Percentiles rank a stretch among this genome's conserved stretches.
These are phyloP conservation scores for Mycosphaerella sp. DNA, from an alignment of 2,329 filamentous ascomycete species.

Conservation along the genomic window DNA sequence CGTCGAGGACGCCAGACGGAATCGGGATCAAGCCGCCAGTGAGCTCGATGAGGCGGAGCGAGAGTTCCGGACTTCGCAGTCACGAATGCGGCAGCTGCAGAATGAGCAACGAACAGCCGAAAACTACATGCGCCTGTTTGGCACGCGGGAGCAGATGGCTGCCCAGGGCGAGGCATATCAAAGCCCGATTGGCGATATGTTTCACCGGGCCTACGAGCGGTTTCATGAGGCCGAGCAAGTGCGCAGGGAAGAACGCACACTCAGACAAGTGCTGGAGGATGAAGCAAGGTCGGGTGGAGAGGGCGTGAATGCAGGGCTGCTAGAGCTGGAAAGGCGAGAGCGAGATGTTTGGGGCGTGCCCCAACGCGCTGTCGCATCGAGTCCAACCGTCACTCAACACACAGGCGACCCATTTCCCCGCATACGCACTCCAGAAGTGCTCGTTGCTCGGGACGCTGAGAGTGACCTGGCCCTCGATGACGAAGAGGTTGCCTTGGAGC, in stretches of 20 bases:
- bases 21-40: conserved; percentile 30
- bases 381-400: not conserved
- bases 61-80: conserved; percentile 30
- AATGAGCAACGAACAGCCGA: conserved; percentile 33
- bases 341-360: conserved; percentile 32
- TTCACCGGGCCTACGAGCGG: conserved; percentile 39
- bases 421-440: not conserved
- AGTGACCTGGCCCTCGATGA: not conserved
- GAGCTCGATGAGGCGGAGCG: conserved; percentile 33
- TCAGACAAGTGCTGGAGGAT: conserved; percentile 30
- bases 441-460: not conserved
- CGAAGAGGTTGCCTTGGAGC: conserved; percentile 21
- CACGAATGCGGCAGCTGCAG: conserved; percentile 30
- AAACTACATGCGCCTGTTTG: conserved; percentile 40
- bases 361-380: not conserved
- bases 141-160: conserved; percentile 43
- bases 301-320: conserved; percentile 15
- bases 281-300: conserved; percentile 26
- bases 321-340: conserved; percentile 21
- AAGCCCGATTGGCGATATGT: conserved; percentile 45
- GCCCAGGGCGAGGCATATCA: conserved; percentile 42
- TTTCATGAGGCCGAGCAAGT: conserved; percentile 40
- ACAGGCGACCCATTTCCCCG: not conserved
- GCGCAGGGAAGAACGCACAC: conserved; percentile 30
- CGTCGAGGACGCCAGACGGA: conserved; percentile 29